Evolutionary conservation across 257 asterid genomes (phyloP), one percentile per base, ranked within the genome.

Genomic region (Penstemon eatonii): DNA sequence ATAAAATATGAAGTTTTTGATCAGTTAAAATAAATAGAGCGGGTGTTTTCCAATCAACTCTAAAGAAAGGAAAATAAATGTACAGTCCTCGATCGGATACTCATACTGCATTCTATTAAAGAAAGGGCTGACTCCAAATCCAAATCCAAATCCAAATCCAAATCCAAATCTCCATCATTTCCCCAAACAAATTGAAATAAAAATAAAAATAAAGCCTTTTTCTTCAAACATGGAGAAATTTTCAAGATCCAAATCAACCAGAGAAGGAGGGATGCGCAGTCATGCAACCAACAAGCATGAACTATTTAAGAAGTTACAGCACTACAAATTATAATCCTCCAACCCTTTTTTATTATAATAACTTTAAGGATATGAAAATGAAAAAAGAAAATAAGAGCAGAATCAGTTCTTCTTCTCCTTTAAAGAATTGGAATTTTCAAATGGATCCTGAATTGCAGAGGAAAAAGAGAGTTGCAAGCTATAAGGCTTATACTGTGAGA

Each of bases 261-360:
- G 80, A 47, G 85, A 80, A 62, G 72, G 45, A 0, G 60, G 62
- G 12, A n/a, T n/a, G n/a, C n/a, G n/a, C n/a, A n/a, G n/a, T n/a
- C n/a, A 75, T 44, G 79, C 82, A 73, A 51, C 85, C 90, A 55
- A 77, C 70, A 64, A 84, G 57, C 79, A 81, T 83, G 85, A 75
- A 73, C 42, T 91, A 81, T 36, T 77, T 91, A 45, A 86, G 98
- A 15, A 89, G 96, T 76, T 87, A 78, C 81, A 92, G 95, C 74
- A 85, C 94, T 50, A 74, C 83, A n/a, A 61, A 66, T 46, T 79
- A 75, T 5, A 18, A 68, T 69, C 56, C 63, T 10, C 60, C 55
- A 25, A 60, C 73, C 56, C 74, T n/a, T 46, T 11, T 53, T 10
- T 76, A 76, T 57, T 5, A 45, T 15, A 45, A 58, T 53, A 15